These are phyloP conservation scores for Globisporangium irregulare DNA, from an alignment of 352 stramenopile species.

Conservation along the genomic window DNA sequence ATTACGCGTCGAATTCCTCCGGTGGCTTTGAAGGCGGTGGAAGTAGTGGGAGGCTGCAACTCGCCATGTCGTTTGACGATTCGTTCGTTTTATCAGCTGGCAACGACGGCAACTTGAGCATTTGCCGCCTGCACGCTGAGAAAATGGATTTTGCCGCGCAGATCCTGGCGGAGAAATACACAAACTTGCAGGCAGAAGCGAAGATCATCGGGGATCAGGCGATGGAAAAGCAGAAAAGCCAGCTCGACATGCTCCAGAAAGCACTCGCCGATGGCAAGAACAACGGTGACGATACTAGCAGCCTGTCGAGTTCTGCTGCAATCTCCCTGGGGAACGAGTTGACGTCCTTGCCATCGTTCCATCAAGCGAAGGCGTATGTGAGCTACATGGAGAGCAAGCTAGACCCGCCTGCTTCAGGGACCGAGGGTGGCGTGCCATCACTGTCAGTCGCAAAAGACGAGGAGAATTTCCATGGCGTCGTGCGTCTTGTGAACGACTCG, in stretches of 20 bases:
- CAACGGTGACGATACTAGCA: conserved; percentile 38
- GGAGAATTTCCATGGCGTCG: conserved; percentile 51
- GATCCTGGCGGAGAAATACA: conserved; percentile 32
- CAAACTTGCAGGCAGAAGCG: conserved; percentile 42
- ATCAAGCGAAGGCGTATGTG: conserved; percentile 71
- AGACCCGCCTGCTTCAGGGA: conserved; percentile 4
- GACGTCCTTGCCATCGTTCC: conserved; percentile 55
- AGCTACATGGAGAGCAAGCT: conserved; percentile 60
- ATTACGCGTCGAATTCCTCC: conserved; percentile 25
- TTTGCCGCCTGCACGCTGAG: conserved; percentile 58
- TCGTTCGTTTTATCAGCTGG: conserved; percentile 70
- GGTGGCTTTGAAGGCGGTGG: neutral
- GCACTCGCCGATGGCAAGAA: conserved; percentile 40
- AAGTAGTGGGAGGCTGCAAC: conserved; percentile 20
- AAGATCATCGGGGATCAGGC: conserved; percentile 53
- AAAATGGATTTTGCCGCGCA: conserved; percentile 45
- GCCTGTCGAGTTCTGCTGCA: neutral
- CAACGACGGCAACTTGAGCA: conserved; percentile 72
- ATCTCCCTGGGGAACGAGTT: conserved; percentile 36
- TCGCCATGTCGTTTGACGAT: conserved; percentile 83
- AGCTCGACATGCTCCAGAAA: conserved; percentile 49
- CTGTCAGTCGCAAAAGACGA: conserved; percentile 35
- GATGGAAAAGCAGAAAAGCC: conserved; percentile 45
- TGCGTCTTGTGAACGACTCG: conserved; percentile 38
- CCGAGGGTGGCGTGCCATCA: neutral